Evolutionary conservation across 139 green algal genomes (phyloP).

Genomic region (Haematococcus lacustris): DNA sequence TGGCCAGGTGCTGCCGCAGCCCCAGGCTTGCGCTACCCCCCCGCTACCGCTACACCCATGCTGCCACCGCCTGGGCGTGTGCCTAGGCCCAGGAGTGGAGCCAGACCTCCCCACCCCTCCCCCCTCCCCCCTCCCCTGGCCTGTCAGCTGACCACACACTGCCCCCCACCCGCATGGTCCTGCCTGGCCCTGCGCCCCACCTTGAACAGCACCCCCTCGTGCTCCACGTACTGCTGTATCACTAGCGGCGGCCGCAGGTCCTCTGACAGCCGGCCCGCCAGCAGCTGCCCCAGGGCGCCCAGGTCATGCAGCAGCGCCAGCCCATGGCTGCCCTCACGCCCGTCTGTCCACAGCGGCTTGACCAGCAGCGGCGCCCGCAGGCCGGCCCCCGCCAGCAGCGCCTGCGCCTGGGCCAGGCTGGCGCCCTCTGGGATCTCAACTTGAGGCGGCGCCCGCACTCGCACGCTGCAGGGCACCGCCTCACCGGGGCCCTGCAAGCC

Average conservation of each 20-base stretch:
- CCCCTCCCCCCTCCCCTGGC: too few relatives aligned
- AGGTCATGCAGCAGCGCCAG: conserved; percentile 64
- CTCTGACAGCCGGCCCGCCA: conserved; percentile 18
- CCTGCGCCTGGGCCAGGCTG: conserved; percentile 16
- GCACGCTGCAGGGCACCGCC: neutral
- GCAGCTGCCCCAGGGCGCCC: conserved; percentile 40
- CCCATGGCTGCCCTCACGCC: conserved; percentile 64
- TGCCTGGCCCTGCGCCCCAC: too few relatives aligned
- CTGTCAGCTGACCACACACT: too few relatives aligned
- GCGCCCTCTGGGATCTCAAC: conserved; percentile 38
- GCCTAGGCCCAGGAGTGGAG: too few relatives aligned
- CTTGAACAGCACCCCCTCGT: conserved; percentile 81
- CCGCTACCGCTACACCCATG: too few relatives aligned
- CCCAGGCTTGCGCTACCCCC: too few relatives aligned
- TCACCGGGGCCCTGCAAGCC: neutral
- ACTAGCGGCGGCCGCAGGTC: conserved; percentile 55
- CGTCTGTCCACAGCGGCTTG: conserved; percentile 79
- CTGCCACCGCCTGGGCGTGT: too few relatives aligned
- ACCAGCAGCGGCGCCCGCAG: conserved; percentile 62
- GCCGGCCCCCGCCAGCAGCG: conserved; percentile 18
- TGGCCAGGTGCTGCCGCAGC: too few relatives aligned
- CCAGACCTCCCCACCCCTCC: too few relatives aligned
- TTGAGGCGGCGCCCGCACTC: conserved; percentile 11
- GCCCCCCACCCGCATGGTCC: too few relatives aligned
- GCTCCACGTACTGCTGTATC: conserved; percentile 76